phyloP scores from a whole-genome alignment of 768 basidiomycete species.

The Psilocybe tampanensis region DNA sequence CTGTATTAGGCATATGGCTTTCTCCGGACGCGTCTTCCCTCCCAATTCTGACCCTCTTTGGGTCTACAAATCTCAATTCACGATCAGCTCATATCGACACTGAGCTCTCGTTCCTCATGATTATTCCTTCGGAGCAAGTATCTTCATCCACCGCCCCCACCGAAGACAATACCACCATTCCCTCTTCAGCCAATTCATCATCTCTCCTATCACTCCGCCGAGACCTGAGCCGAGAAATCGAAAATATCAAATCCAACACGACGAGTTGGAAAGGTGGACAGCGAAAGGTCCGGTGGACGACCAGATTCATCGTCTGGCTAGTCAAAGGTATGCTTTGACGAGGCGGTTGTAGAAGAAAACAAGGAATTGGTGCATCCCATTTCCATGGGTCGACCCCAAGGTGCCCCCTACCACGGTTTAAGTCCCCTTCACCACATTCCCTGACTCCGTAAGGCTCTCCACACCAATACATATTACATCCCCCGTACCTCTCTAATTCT shows the following conservation, averaged over 20 bases:
- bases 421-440: too few relatives aligned
- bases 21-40: slow-evolving; percentile 53
- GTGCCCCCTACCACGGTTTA: too few relatives aligned
- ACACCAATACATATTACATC: too few relatives aligned
- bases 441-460: too few relatives aligned
- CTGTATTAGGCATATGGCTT: slow-evolving; percentile 76
- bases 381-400: too few relatives aligned
- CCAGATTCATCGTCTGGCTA: slow-evolving; percentile 61
- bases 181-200: slow-evolving; percentile 9
- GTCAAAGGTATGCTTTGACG: slow-evolving; percentile 71
- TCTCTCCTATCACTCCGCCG: slow-evolving; percentile 38
- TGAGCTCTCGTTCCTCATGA: slow-evolving; percentile 86
- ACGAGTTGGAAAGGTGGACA: slow-evolving; percentile 60
- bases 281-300: slow-evolving; percentile 62
- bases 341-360: too few relatives aligned
- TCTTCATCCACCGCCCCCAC: slow-evolving; percentile 1
- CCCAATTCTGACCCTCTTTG: slow-evolving; percentile 83
- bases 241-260: slow-evolving; percentile 49
- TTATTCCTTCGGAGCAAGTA: slow-evolving; percentile 55
- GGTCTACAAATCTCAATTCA: slow-evolving; percentile 93
- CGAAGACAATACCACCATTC: slow-evolving; percentile 1
- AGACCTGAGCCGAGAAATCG: slow-evolving; percentile 56
- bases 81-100: slow-evolving; percentile 90
- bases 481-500: too few relatives aligned
- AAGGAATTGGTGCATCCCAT: too few relatives aligned